phyloP scores from a whole-genome alignment of 2,329 filamentous ascomycete genomes.

The Ophiostoma himal-ulmi region DNA sequence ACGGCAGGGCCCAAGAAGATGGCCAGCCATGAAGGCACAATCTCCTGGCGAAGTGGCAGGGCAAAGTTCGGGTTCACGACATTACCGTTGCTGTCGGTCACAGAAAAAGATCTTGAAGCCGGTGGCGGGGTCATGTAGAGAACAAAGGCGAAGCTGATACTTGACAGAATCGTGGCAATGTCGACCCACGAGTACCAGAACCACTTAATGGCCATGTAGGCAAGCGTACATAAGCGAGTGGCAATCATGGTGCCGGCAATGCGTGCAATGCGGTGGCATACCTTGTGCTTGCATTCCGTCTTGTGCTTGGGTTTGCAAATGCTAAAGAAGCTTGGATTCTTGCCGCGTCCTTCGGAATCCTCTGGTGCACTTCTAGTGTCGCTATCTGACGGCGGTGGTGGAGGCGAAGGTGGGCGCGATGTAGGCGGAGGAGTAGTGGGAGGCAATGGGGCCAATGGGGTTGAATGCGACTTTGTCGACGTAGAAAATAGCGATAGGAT shows the following conservation, averaged over 20 bases:
- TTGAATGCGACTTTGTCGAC: not conserved
- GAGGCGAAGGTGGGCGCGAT: not conserved
- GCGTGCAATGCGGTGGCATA: not conserved
- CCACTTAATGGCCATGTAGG: not conserved
- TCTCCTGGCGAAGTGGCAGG: conserved; percentile 64
- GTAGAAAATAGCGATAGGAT: not conserved
- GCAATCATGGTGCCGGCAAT: not conserved
- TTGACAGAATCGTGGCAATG: conserved; percentile 5
- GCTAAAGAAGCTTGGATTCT: not conserved
- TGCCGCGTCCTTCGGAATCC: not conserved
- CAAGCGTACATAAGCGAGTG: not conserved
- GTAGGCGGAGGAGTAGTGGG: not conserved
- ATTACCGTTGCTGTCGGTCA: conserved; percentile 60
- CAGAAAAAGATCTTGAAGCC: conserved; percentile 62
- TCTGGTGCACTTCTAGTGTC: not conserved
- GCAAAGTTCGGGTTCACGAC: conserved; percentile 66
- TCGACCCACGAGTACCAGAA: conserved; percentile 11
- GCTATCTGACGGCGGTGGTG: not conserved
- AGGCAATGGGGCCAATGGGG: not conserved
- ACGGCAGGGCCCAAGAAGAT: conserved; percentile 60
- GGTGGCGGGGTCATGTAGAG: conserved; percentile 60
- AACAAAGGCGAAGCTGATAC: conserved; percentile 2
- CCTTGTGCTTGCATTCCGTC: not conserved
- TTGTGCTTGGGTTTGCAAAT: not conserved
- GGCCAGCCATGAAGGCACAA: conserved; percentile 65